These are phyloP conservation scores for Penicillium diatomitis DNA, from an alignment of 495 filamentous ascomycete species.

Conservation along the genomic window DNA sequence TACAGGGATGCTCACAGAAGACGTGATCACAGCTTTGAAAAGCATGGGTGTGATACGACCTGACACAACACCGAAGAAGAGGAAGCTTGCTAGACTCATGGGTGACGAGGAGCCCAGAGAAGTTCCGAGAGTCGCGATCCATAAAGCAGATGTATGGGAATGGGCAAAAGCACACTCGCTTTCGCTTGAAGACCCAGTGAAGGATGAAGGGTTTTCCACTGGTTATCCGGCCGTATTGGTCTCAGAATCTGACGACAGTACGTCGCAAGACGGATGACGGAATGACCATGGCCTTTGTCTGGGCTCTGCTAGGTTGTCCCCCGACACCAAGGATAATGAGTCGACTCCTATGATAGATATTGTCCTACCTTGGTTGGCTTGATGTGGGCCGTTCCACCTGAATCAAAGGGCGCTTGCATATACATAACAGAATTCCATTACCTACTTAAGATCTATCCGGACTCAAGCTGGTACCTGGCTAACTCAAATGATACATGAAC, in stretches of 20 bases:
- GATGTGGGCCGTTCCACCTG: too few relatives aligned
- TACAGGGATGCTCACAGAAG: conserved; percentile 75
- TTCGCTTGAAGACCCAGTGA: conserved; percentile 38
- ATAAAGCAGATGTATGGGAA: conserved; percentile 38
- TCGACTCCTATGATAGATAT: too few relatives aligned
- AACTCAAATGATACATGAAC: too few relatives aligned
- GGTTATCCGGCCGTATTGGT: conserved; percentile 16
- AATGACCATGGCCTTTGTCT: too few relatives aligned
- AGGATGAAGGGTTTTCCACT: conserved; percentile 38
- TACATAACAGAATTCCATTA: too few relatives aligned
- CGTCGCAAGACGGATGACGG: conserved; percentile 6
- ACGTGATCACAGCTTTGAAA: conserved; percentile 68
- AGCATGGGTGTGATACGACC: conserved; percentile 67
- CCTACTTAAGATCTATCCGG: too few relatives aligned
- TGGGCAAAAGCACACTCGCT: conserved; percentile 33
- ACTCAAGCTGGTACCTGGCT: too few relatives aligned
- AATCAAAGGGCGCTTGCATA: too few relatives aligned
- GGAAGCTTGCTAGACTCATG: conserved; percentile 18
- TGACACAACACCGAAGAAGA: conserved; percentile 37
- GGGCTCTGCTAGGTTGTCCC: too few relatives aligned
- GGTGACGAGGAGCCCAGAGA: conserved; percentile 22
- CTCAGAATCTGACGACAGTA: conserved; percentile 3
- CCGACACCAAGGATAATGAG: too few relatives aligned
- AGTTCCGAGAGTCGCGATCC: conserved; percentile 27
- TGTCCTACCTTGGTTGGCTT: too few relatives aligned